Conservation (phyloP, 2,329 filamentous ascomycete species). For the Diplodia corticola region DNA sequence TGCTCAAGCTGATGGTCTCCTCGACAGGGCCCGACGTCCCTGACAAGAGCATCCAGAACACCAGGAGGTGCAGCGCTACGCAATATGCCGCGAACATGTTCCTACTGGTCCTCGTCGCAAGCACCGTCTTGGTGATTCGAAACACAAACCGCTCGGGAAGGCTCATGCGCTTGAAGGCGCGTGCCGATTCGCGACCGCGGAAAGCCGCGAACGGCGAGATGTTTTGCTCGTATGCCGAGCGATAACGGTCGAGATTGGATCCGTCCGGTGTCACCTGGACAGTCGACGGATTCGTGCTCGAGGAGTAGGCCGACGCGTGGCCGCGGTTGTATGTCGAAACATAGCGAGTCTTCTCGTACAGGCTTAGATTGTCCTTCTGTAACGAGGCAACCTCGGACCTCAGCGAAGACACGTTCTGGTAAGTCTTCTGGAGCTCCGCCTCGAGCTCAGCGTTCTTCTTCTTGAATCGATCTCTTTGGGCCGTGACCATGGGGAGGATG, state of each 20-base stretch:
- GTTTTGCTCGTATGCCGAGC: slow-evolving; percentile 89
- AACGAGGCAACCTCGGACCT: slow-evolving; percentile 87
- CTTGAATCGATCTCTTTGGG: slow-evolving; percentile 97
- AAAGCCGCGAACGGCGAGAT: slow-evolving; percentile 96
- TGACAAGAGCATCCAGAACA: slow-evolving; percentile 86
- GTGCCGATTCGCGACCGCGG: slow-evolving; percentile 84
- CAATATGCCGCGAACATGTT: slow-evolving; percentile 95
- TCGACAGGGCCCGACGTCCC: slow-evolving; percentile 69
- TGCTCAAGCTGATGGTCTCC: slow-evolving; percentile 47
- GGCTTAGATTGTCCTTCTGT: slow-evolving; percentile 91
- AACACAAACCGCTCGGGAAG: slow-evolving; percentile 88
- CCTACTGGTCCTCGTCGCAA: slow-evolving; percentile 84
- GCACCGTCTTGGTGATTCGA: slow-evolving; percentile 84
- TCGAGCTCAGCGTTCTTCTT: slow-evolving; percentile 91
- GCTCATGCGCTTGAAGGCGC: slow-evolving; percentile 91
- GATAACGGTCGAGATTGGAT: slow-evolving; percentile 77
- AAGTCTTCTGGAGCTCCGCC: slow-evolving; percentile 80
- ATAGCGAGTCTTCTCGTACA: slow-evolving; percentile 98
- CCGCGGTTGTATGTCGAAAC: slow-evolving; percentile 87
- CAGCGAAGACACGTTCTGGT: slow-evolving; percentile 79
- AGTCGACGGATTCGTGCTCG: slow-evolving; percentile 74
- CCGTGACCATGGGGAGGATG: slow-evolving; percentile 96
- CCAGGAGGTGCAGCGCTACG: slow-evolving; percentile 79
- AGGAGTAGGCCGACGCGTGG: slow-evolving; percentile 54
- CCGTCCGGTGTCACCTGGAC: slow-evolving; percentile 61